phyloP scores from a whole-genome alignment of 2,329 filamentous ascomycete species.

The Pseudogymnoascus sp. region DNA sequence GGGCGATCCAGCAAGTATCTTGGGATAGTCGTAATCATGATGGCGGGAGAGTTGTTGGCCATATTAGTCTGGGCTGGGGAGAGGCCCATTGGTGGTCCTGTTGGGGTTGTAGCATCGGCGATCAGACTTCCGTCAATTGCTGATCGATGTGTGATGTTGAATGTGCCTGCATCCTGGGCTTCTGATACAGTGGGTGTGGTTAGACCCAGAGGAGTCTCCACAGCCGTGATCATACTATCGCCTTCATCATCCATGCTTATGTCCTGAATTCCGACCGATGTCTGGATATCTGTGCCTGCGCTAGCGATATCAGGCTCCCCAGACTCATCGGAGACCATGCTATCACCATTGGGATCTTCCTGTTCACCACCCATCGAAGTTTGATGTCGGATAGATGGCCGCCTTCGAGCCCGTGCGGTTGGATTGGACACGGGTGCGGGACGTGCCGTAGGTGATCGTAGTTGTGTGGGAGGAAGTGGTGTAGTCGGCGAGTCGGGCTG shows the following conservation, averaged over 20 bases:
- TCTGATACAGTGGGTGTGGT: slow-evolving; percentile 73
- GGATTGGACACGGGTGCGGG: slow-evolving; percentile 45
- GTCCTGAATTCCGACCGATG: slow-evolving; percentile 76
- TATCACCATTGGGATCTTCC: slow-evolving; percentile 79
- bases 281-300: slow-evolving; percentile 69
- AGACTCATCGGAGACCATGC: slow-evolving; percentile 69
- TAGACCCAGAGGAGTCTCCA: slow-evolving; percentile 62
- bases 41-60: slow-evolving; percentile 65
- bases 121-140: slow-evolving; percentile 78
- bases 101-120: slow-evolving; percentile 58
- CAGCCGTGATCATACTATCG: slow-evolving; percentile 65
- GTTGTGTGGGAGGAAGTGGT: slow-evolving; percentile 60
- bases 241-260: slow-evolving; percentile 65
- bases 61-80: slow-evolving; percentile 58
- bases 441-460: slow-evolving; percentile 46
- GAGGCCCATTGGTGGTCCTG: slow-evolving; percentile 59
- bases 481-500: slow-evolving; percentile 89
- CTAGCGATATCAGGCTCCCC: slow-evolving; percentile 63
- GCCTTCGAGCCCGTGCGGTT: slow-evolving; percentile 50
- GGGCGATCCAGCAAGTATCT: slow-evolving; percentile 69
- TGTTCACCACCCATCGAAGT: slow-evolving; percentile 76
- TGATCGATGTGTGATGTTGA: slow-evolving; percentile 85
- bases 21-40: slow-evolving; percentile 63
- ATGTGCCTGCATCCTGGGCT: slow-evolving; percentile 75
- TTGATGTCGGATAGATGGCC: slow-evolving; percentile 84